These are phyloP conservation scores for Pelargonium australe DNA, from an alignment of 441 rosid genomes.

Conservation along the genomic window DNA sequence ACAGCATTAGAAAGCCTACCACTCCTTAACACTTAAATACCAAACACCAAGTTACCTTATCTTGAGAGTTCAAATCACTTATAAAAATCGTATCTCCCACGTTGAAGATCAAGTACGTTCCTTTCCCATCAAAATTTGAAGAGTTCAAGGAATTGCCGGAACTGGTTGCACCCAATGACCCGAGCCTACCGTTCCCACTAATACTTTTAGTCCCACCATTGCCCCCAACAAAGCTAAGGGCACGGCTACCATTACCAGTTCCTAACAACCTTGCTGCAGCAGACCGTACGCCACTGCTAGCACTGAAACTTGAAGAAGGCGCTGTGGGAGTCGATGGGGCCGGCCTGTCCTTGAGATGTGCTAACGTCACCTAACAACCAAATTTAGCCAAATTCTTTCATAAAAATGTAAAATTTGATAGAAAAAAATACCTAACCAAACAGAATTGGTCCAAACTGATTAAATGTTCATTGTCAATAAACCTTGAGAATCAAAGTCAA, in stretches of 20 bases:
- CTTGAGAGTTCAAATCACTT: conserved; percentile 93
- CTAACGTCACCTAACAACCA: conserved; percentile 64
- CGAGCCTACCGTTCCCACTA: conserved; percentile 63
- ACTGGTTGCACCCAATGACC: conserved; percentile 65
- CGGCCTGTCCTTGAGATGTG: conserved; percentile 85
- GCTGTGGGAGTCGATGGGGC: conserved; percentile 78
- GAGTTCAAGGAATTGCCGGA: conserved; percentile 50
- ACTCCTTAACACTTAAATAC: conserved; percentile 14
- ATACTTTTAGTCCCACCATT: conserved; percentile 69
- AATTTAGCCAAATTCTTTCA: neutral
- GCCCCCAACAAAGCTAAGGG: conserved; percentile 85
- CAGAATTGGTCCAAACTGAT: neutral
- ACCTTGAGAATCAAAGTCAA: neutral
- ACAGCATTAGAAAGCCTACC: conserved; percentile 15
- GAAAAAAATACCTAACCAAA: neutral
- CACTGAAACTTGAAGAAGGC: conserved; percentile 57
- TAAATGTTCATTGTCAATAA: neutral
- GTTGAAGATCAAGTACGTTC: conserved; percentile 91
- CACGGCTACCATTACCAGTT: conserved; percentile 76
- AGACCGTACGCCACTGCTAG: conserved; percentile 80
- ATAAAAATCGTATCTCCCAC: conserved; percentile 87
- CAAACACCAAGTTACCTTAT: conserved; percentile 54
- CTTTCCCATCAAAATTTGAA: conserved; percentile 91
- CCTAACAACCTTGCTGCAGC: conserved; percentile 90
- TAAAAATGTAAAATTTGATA: neutral